Base-by-base conservation (phyloP, 1,284 basidiomycete species). In the Trichosporon sp. region DNA sequence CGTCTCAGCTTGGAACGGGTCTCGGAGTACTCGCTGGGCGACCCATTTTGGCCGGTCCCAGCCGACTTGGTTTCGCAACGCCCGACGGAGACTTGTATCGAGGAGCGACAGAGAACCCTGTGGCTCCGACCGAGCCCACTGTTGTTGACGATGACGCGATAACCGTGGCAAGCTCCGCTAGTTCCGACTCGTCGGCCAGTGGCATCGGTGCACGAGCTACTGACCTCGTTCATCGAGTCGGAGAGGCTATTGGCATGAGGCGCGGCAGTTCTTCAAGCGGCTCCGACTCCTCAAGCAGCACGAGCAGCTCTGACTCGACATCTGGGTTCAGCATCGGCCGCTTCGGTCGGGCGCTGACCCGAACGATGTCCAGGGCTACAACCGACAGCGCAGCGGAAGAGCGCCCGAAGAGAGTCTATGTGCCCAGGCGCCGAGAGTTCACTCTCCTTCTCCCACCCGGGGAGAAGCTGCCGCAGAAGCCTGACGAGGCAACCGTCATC, bases 351-450 rank as follows among this genome's bases (percentile, higher is more conserved):
- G 71, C 71, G 7, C 67, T 71, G 10, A 70, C 69, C 16, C 72
- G 74, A 12, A 70, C 72, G 8, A 72, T 70, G 66, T 68, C 69
- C n/a, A 64, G 73, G 6, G 71, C 66, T 7, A 75, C 64, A 43
- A 68, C 56, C 8, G 78, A 73, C 37, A 69, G 66, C 26, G 66
- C 59, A 63, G 59, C 72, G 5, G 69, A 75, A 0, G 78, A 81
- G 5, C 72, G 73, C 7, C 80, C 80, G 4, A 77, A 75, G 65
- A 70, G 82, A n/a, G 75, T 81, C 65, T 74, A 81, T 46, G 51
- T 79, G 7, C 80, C 80, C 0, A 71, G 77, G 1, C 70, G 73
- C 59, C 86, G 91, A 71, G 87, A 89, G 71, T 93, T 93, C 79
- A 86, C 87, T 84, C 86, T 75, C 78, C 84, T 73, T 81, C 40